Evolutionary conservation across 441 rosid species (phyloP).

Genomic region (Jatropha multifida): DNA sequence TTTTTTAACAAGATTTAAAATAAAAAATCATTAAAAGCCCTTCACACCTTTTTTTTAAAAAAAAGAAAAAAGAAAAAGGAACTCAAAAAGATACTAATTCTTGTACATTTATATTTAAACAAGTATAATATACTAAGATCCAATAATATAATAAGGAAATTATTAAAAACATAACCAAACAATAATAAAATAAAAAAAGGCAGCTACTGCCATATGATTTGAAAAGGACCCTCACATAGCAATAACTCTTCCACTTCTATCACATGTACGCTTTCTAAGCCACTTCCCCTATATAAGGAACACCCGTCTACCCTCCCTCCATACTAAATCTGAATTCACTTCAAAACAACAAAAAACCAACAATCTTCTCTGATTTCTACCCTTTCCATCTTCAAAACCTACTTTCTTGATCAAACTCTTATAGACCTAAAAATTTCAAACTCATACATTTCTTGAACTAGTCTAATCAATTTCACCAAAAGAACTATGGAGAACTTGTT

Average conservation of each 20-base stretch:
- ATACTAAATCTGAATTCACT: constrained; percentile 28
- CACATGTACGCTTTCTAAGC: constrained; percentile 26
- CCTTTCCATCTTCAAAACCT: neutral
- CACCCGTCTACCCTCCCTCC: constrained; percentile 31
- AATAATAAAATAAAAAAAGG: constrained; percentile 18
- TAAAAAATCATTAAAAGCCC: neutral
- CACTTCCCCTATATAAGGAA: constrained; percentile 39
- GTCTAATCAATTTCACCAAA: neutral
- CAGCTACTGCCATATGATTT: constrained; percentile 29
- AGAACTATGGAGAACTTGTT: constrained; percentile 53
- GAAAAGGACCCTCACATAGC: constrained; percentile 29
- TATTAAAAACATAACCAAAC: neutral
- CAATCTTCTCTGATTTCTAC: neutral
- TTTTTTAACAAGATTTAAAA: neutral
- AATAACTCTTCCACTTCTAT: constrained; percentile 21
- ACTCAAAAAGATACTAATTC: constrained; percentile 13
- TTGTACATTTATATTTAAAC: constrained; percentile 4
- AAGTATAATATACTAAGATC: constrained; percentile 11
- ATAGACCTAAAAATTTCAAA: neutral
- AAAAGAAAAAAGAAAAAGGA: too few species aligned
- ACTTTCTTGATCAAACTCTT: neutral
- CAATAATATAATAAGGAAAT: constrained; percentile 17
- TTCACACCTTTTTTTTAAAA: constrained; percentile 9
- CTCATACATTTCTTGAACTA: neutral
- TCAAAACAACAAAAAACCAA: constrained; percentile 24